These are phyloP conservation scores for Tagetes patula DNA, from an alignment of 129 eudicot species.

Conservation along the genomic window DNA sequence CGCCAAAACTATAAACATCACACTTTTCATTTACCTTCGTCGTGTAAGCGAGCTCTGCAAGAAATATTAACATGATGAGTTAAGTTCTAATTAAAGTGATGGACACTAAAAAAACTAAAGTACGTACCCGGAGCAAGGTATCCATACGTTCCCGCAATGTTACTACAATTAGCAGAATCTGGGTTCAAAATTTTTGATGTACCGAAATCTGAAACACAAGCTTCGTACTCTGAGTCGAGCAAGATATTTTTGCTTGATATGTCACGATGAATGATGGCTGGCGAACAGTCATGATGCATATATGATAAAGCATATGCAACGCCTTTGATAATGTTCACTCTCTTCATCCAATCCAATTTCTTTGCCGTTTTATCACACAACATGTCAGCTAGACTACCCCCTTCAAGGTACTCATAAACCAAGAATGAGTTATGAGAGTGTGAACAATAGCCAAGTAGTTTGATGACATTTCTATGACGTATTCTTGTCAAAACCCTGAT, in stretches of 20 bases:
- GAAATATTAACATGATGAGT: not conserved
- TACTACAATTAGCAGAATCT: slow-evolving; percentile 34
- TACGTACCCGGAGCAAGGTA: slow-evolving; percentile 41
- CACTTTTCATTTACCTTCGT: slow-evolving; percentile 36
- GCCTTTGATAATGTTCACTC: slow-evolving; percentile 37
- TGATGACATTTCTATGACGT: slow-evolving; percentile 35
- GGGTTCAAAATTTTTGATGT: slow-evolving; percentile 26
- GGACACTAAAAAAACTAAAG: not conserved
- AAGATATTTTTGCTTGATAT: slow-evolving; percentile 39
- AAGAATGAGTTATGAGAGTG: slow-evolving; percentile 29
- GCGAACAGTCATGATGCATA: slow-evolving; percentile 43
- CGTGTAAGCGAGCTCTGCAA: slow-evolving; percentile 28
- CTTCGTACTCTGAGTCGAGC: slow-evolving; percentile 35
- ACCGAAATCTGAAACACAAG: slow-evolving; percentile 43
- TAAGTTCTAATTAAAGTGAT: not conserved
- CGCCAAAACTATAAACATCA: slow-evolving; percentile 39
- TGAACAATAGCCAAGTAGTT: slow-evolving; percentile 32
- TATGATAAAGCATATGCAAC: slow-evolving; percentile 36
- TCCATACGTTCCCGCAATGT: slow-evolving; percentile 38
- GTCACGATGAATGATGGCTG: slow-evolving; percentile 39
- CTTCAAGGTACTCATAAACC: slow-evolving; percentile 34
- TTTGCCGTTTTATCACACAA: slow-evolving; percentile 5
- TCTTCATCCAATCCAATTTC: slow-evolving; percentile 28
- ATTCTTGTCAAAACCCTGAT: slow-evolving; percentile 31
- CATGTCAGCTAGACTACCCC: slow-evolving; percentile 25